Evolutionary conservation across 176 grass and related monocot genomes (phyloP).

Genomic region (Carex myosuroides): DNA sequence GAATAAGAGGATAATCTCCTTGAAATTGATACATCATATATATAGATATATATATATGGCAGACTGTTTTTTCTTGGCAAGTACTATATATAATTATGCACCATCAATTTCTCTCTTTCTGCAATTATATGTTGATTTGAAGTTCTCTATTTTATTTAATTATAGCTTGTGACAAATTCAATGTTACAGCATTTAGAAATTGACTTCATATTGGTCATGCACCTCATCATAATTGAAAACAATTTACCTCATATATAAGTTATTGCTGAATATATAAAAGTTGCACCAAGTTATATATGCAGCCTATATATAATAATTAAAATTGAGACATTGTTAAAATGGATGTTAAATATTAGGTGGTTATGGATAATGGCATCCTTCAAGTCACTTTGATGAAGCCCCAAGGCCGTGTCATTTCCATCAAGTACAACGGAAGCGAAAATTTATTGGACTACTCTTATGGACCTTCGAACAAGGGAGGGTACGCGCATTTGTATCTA

Average conservation of each 20-base stretch:
- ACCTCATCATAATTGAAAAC: not conserved
- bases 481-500: conserved; percentile 9
- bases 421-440: conserved; percentile 38
- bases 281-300: not conserved
- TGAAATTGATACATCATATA: too few species aligned
- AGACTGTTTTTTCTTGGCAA: too few species aligned
- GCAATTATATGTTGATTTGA: not conserved
- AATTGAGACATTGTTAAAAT: not conserved
- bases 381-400: conserved; percentile 48
- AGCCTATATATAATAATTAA: not conserved
- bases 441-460: conserved; percentile 36
- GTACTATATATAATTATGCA: too few species aligned
- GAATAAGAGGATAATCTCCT: too few species aligned
- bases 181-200: not conserved
- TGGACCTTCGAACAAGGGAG: not conserved
- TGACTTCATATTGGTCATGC: not conserved
- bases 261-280: too few species aligned
- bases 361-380: conserved; percentile 64
- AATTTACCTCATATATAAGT: not conserved
- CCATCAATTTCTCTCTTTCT: too few species aligned
- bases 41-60: too few species aligned
- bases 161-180: not conserved
- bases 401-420: conserved; percentile 31
- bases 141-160: not conserved
- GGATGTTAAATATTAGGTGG: conserved; percentile 24